Evolutionary conservation across 1,284 basidiomycete genomes (phyloP), one percentile per base, ranked within the genome.

Genomic region (Ganoderma resinaceum): DNA sequence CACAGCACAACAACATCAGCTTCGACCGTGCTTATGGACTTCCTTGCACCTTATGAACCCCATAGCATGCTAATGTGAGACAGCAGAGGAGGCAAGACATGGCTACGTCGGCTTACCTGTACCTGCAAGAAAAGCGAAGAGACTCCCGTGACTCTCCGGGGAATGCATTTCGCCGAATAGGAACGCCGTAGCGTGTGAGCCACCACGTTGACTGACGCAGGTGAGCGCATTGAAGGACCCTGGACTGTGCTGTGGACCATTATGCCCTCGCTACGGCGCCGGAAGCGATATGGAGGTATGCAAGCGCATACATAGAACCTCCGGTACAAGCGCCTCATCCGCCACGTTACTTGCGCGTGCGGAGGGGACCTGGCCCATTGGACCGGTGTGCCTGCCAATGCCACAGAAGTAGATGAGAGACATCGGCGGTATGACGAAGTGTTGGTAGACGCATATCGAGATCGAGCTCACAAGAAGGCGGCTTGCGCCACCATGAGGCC

Each of bases 101-200:
- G 58, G 58, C 23, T 23, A 26, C 23, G 42, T 38, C 37, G 37
- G 35, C 37, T 35, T 26, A 38, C 23, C 58, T 42, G 58, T 26
- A 38, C 23, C 58, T 42, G 58, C 35, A 23, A 18, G 35, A 37
- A 38, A 35, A 29, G 37, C 35, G 58, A 26, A 38, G 8, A n/a
- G 37, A 40, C 35, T 23, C 58, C 23, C 38, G 58, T 60, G 58
- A 60, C 58, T 26, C 20, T 16, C 58, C 58, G 58, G 58, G n/a
- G 37, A 60, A 29, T 23, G 23, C 37, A 42, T 23, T 16, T 40
- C 58, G 11, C 58, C 58, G 58, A n/a, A 3, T 29, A 26, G 49
- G 23, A 9, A 33, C n/a, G 38, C 37, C 37, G 12, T 29, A 7
- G 37, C 37, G 58, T 60, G 58, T n/a, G 37, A 60, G 37, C 55